Base-by-base conservation (phyloP, 2,329 filamentous ascomycete genomes). In the Phoma sp. region DNA sequence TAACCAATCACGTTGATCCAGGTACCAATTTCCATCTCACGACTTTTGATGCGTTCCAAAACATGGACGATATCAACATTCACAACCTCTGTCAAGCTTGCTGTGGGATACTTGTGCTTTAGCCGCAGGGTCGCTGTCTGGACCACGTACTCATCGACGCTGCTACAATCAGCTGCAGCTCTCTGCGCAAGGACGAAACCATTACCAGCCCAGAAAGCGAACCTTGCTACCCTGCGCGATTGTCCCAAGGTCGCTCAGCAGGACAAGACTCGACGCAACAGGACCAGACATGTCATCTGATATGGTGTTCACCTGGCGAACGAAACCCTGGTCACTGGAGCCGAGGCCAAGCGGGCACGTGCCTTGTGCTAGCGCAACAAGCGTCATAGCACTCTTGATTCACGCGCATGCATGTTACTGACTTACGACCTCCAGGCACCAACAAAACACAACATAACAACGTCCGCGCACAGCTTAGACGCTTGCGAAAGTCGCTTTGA, bases 1-100 rank as follows among this genome's bases (percentile, higher is more conserved):
- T 96, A 96, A 5, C 93, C 93, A 61, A 97, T 84, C 3, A 97
- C 82, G 70, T 97, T 96, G 44, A 97, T 75, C 92, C 93, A 97
- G 55, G 88, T 83, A n/a, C 93, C 93, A 24, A 89, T 77, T 45
- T 86, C 82, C 47, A 89, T 82, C 45, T 89, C 81, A 51, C 87
- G 82, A 22, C 82, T 75, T 18, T 83, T 84, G 53, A 95, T 76
- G 8, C 78, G 81, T 65, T 87, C 82, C 4, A 96, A 81, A 2
- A 96, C 74, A 60, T 93, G 83, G 47, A 84, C 82, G 55, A 96
- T 82, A 66, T 95, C 85, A 32, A 96, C 89, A 33, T 79, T 70
- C 1, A 85, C 88, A 43, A 75, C 75, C 36, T 82, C 75, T 22
- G 71, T 61, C 49, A 71, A 58, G 48, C 18, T 41, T 2, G 61